Evolutionary conservation across 148 eudicot species (phyloP), one percentile per base, ranked within the genome.

Genomic region (Nepenthes mirabilis): DNA sequence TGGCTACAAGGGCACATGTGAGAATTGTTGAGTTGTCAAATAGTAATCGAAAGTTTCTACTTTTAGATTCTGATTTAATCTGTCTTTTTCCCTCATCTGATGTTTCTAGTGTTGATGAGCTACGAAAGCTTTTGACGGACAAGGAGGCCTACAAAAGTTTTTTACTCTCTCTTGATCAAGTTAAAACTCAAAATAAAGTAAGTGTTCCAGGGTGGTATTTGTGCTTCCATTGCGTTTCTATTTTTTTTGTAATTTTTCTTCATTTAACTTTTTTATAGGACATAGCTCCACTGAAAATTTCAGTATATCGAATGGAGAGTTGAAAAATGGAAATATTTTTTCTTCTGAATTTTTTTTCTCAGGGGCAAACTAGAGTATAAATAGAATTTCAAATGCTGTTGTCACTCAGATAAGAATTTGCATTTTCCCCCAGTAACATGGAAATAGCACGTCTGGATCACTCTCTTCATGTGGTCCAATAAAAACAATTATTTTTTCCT

Each of bases 101-200:
- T 68, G 33, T 14, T 7, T 65, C 58, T 55, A 74, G 78, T 53
- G 74, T 70, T 74, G 78, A 74, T 37, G 78, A 74, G 61, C 49
- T 74, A 34, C 70, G 67, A 14, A 70, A 66, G 68, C 65, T 74
- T 69, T 34, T 74, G 59, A 69, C 62, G 1, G 73, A 74, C 67
- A 69, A 70, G 69, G 77, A 69, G 59, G 67, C 71, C 47, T 70
- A 74, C 65, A 70, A 66, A 59, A 62, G 64, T 8, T 74, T 65
- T 54, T 47, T 74, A 40, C 64, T 50, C 64, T 74, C 78, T 54
- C 78, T 74, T 62, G 78, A 74, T 62, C 78, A 74, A 74, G 71
- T 74, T 54, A 74, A 74, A 65, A 74, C 74, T 9, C 78, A 74
- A 52, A 74, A 74, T 43, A 70, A 70, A 58, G 78, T 74, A 51